phyloP scores from a whole-genome alignment of 352 stramenopile genomes.

The Phytophthora pisi region DNA sequence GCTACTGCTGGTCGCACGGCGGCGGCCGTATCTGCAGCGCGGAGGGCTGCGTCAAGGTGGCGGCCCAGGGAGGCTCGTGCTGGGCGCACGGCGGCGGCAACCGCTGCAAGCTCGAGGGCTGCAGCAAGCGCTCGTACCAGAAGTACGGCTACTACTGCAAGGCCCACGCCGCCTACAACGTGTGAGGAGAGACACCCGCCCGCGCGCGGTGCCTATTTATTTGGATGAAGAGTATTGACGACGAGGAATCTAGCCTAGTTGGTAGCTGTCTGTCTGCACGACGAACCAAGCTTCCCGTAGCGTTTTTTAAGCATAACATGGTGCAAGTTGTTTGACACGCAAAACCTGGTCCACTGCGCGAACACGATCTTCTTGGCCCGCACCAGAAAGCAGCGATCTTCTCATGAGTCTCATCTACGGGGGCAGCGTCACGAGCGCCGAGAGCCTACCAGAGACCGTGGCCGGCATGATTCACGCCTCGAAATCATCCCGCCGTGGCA shows the following conservation, averaged over 20 bases:
- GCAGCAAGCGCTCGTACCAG: conserved; percentile 76
- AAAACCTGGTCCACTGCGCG: background rate
- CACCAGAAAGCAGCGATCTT: background rate
- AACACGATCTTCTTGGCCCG: background rate
- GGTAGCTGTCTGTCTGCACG: background rate
- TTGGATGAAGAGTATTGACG: conserved; percentile 17
- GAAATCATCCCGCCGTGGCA: conserved; percentile 17
- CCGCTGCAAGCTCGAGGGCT: conserved; percentile 67
- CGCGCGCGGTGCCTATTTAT: conserved; percentile 35
- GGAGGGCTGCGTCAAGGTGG: conserved; percentile 65
- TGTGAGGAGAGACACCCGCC: conserved; percentile 12
- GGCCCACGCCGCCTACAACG: conserved; percentile 48
- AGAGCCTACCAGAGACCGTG: conserved; percentile 4
- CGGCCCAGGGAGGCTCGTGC: conserved; percentile 70
- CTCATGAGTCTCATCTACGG: background rate
- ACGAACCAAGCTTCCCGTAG: conserved; percentile 17
- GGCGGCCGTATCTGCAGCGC: conserved; percentile 72
- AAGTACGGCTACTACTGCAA: conserved; percentile 81
- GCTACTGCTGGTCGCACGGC: conserved; percentile 82
- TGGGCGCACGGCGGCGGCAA: conserved; percentile 84
- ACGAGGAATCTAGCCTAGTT: conserved; percentile 16
- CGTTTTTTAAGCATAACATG: conserved; percentile 20
- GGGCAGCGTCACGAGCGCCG: background rate
- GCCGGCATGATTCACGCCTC: background rate
- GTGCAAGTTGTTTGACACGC: conserved; percentile 19